Evolutionary conservation across 331 rosid species (phyloP).

Genomic region (Quercus lobata): DNA sequence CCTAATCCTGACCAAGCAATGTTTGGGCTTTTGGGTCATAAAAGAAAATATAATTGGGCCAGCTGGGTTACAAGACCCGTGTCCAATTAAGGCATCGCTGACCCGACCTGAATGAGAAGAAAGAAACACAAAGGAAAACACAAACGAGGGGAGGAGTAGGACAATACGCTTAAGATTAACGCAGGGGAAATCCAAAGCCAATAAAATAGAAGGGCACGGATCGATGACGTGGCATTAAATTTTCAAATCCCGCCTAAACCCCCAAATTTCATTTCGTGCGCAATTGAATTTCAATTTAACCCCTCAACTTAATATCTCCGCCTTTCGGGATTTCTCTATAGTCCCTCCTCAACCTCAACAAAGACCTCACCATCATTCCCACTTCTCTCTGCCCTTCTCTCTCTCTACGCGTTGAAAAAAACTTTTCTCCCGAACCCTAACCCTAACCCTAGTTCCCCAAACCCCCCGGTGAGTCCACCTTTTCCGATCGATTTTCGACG

Average conservation of each 20-base stretch:
- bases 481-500: not conserved
- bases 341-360: not conserved
- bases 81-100: not conserved
- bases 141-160: slow-evolving; percentile 4
- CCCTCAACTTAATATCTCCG: slow-evolving; percentile 42
- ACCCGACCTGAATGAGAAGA: not conserved
- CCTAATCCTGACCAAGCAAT: too few relatives aligned
- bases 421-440: slow-evolving; percentile 21
- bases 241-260: slow-evolving; percentile 89
- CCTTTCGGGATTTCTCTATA: slow-evolving; percentile 16
- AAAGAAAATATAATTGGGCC: not conserved
- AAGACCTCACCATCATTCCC: not conserved
- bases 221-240: slow-evolving; percentile 66
- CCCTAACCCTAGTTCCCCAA: slow-evolving; percentile 13
- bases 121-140: slow-evolving; percentile 46
- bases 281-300: slow-evolving; percentile 90
- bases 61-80: not conserved
- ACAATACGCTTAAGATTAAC: slow-evolving; percentile 20
- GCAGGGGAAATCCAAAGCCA: slow-evolving; percentile 30
- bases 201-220: slow-evolving; percentile 37
- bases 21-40: not conserved
- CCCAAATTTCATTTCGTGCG: slow-evolving; percentile 56
- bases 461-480: slow-evolving; percentile 10
- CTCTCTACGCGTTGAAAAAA: slow-evolving; percentile 13
- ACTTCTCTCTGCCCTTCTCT: not conserved